A percentile compares a stretch with the other conserved stretches of the same genome.
Conservation (phyloP, 148 eudicot genomes). For the Oxyria digyna region DNA sequence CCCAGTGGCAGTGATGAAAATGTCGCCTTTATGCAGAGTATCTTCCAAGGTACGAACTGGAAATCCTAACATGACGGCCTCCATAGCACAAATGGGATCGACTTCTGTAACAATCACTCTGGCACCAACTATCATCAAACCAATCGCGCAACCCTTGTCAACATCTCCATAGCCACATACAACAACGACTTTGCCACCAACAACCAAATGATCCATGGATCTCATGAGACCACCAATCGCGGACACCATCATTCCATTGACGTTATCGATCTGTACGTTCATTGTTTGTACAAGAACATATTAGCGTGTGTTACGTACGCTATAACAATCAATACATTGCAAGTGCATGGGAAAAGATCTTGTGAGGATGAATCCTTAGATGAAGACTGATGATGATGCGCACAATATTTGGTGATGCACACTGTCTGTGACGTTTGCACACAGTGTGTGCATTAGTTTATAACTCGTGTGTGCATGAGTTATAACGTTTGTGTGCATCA, state of each 20-base stretch:
- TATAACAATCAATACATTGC: too few relatives aligned
- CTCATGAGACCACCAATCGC: conserved; percentile 89
- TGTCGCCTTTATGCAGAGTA: conserved; percentile 51
- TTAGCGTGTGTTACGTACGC: too few relatives aligned
- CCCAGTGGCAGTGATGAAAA: conserved; percentile 86
- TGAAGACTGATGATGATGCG: too few relatives aligned
- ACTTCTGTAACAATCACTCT: conserved; percentile 83
- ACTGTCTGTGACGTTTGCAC: too few relatives aligned
- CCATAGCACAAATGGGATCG: conserved; percentile 86
- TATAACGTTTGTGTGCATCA: too few relatives aligned
- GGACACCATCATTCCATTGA: conserved; percentile 86
- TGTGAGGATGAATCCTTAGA: too few relatives aligned
- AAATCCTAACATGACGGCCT: conserved; percentile 73
- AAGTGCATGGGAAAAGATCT: too few relatives aligned
- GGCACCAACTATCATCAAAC: conserved; percentile 76
- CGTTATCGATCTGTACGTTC: conserved; percentile 83
- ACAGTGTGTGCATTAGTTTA: too few relatives aligned
- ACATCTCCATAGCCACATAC: conserved; percentile 94
- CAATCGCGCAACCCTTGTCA: conserved; percentile 86
- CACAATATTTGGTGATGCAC: too few relatives aligned
- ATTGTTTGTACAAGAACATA: too few relatives aligned
- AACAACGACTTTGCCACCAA: conserved; percentile 86
- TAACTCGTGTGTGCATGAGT: too few relatives aligned
- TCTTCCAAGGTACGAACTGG: conserved; percentile 67
- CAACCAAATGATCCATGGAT: conserved; percentile 80